Evolutionary conservation across 1,284 basidiomycete genomes (phyloP), one percentile per base, ranked within the genome.

Genomic region (Ceratobasidium sp.): DNA sequence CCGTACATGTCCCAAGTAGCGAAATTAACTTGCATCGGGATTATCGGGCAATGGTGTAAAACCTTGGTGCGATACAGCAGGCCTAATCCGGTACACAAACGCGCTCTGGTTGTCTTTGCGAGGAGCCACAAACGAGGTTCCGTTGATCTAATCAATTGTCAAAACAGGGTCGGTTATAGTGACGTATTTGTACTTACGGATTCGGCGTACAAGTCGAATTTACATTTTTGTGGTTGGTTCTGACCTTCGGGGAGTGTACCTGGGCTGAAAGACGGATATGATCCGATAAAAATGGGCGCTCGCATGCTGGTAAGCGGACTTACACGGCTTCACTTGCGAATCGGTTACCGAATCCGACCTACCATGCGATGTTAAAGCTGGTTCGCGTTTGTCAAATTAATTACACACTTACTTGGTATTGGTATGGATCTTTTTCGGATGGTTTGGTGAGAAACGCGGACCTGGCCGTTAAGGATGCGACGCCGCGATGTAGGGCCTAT

Each of bases 1-100:
- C 2, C n/a, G 38, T 7, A 22, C 31, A 38, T 17, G 10, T 42
- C 40, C 25, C 1, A 40, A 34, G n/a, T n/a, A 34, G 15, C 34
- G 17, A 20, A 32, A 15, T 54, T n/a, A 31, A 78, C 82, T 69
- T 75, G 85, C 87, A 75, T 86, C 84, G n/a, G 83, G 83, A 75
- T 86, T 88, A 58, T 84, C 82, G 0, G 84, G 83, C 17, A 85
- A 78, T 50, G 77, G 77, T 7, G 78, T 82, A 74, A 89, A 89
- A 1, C 87, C 87, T 74, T 86, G 79, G 76, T 90, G 88, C 0
- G 86, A 85, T 22, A 90, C 88, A 4, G 88, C 87, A 1, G 87
- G 88, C n/a, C 85, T 84, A 72, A 87, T 86, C 38, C 86, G 84
- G 75, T 88, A 87, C 6, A 87, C 73, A 82, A 83, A 87, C 75